These are phyloP conservation scores for Maudiozyma serrabonitensis DNA, from an alignment of 805 yeast genomes.

Conservation along the genomic window DNA sequence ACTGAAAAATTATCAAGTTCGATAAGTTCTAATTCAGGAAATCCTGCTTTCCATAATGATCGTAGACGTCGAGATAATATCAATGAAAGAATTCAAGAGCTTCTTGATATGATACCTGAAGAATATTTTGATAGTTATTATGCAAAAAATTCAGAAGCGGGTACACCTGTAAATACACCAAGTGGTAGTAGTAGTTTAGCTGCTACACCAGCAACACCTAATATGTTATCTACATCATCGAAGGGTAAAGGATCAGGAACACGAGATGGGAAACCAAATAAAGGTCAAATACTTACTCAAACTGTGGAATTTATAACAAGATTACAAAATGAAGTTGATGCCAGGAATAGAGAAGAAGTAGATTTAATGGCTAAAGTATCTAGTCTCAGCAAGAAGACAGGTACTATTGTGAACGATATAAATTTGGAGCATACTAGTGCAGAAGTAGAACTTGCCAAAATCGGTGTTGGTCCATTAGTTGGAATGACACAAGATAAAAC, in stretches of 20 bases:
- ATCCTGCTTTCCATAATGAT: constrained; percentile 24
- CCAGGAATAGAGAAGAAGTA: constrained; percentile 68
- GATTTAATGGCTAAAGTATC: constrained; percentile 56
- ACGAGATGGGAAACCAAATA: constrained; percentile 76
- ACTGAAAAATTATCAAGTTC: constrained; percentile 15
- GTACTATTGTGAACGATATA: constrained; percentile 33
- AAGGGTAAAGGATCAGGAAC: constrained; percentile 48
- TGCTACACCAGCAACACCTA: constrained; percentile 4
- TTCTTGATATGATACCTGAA: constrained; percentile 36
- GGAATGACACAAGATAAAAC: constrained; percentile 2
- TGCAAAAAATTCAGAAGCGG: constrained; percentile 1
- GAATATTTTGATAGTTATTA: constrained; percentile 36
- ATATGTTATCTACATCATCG: constrained; percentile 4
- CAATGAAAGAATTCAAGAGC: constrained; percentile 48
- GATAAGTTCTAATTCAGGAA: constrained; percentile 13
- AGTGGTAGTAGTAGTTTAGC: background rate
- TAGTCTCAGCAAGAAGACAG: constrained; percentile 38
- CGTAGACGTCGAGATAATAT: constrained; percentile 47
- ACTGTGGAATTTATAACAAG: constrained; percentile 62
- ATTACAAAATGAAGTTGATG: constrained; percentile 65
- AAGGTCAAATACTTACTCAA: constrained; percentile 70
- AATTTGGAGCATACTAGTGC: constrained; percentile 63
- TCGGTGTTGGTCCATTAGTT: constrained; percentile 77
- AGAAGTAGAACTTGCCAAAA: constrained; percentile 60
- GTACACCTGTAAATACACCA: constrained; percentile 5